A percentile compares a stretch with the other conserved stretches of the same genome.
phyloP scores from a whole-genome alignment of 2,329 filamentous ascomycete genomes.

The Aspergillus fumigatus region DNA sequence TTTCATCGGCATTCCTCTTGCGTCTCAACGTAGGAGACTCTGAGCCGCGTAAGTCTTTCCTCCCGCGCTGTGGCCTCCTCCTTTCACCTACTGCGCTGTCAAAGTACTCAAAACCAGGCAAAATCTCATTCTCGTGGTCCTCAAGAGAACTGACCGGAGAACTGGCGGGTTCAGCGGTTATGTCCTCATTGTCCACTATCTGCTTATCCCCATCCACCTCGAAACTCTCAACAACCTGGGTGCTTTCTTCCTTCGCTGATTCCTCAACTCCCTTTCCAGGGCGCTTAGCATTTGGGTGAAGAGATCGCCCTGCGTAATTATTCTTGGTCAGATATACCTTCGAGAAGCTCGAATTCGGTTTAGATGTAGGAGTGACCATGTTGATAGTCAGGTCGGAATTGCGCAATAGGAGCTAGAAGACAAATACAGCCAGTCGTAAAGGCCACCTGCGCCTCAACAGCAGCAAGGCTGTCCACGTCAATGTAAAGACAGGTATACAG shows the following conservation, averaged over 20 bases:
- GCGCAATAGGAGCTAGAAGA: not conserved
- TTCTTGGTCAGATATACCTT: not conserved
- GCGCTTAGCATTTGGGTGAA: not conserved
- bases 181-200: not conserved
- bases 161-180: not conserved
- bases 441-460: not conserved
- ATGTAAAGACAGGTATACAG: not conserved
- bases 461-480: not conserved
- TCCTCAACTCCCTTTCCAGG: not conserved
- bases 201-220: not conserved
- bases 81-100: not conserved
- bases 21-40: constrained; percentile 7
- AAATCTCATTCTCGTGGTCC: not conserved
- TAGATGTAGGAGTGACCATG: not conserved
- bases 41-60: constrained; percentile 1
- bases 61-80: constrained; percentile 1
- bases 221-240: not conserved
- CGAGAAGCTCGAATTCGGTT: not conserved
- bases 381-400: not conserved
- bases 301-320: not conserved
- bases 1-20: constrained; percentile 11
- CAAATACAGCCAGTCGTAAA: not conserved
- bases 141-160: not conserved
- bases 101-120: not conserved
- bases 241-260: not conserved